phyloP scores from a whole-genome alignment of 805 yeast species.

The Vanderwaltozyma tropicalis region DNA sequence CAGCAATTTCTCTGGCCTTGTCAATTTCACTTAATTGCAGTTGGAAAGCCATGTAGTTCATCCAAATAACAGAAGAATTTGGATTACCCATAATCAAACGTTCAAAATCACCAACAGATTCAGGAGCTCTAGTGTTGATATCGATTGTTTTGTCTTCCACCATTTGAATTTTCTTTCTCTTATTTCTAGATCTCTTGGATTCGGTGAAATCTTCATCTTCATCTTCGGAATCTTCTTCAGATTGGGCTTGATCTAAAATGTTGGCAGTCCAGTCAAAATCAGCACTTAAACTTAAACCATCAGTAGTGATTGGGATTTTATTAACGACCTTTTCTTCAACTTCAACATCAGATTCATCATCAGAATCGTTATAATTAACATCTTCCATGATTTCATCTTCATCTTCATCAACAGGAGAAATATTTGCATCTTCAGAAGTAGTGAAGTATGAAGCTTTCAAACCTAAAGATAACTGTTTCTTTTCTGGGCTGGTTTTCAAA shows the following conservation, averaged over 20 bases:
- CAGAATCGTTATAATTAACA: constrained; percentile 25
- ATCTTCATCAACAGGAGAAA: constrained; percentile 14
- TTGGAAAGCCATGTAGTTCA: constrained; percentile 97
- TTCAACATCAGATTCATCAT: constrained; percentile 23
- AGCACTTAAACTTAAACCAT: constrained; percentile 61
- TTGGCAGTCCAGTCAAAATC: constrained; percentile 97
- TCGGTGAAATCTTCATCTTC: constrained; percentile 44
- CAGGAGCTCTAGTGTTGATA: constrained; percentile 76
- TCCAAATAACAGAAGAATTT: constrained; percentile 88
- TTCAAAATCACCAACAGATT: constrained; percentile 86
- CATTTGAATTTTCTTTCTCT: constrained; percentile 33
- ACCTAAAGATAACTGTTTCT: constrained; percentile 75
- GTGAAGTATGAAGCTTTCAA: constrained; percentile 87
- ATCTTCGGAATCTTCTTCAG: constrained; percentile 44
- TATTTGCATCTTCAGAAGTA: constrained; percentile 22
- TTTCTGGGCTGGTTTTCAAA: constrained; percentile 47
- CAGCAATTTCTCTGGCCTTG: constrained; percentile 87
- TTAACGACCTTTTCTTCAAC: constrained; percentile 23
- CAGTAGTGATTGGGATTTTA: constrained; percentile 19
- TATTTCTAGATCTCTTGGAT: constrained; percentile 35
- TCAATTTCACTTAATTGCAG: constrained; percentile 88
- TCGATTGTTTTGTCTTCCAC: constrained; percentile 80
- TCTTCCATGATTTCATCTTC: constrained; percentile 23
- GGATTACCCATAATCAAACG: constrained; percentile 87
- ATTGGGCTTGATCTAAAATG: constrained; percentile 69